Conservation (phyloP, 73 alveolate genomes). For the Blepharisma japonicum region DNA sequence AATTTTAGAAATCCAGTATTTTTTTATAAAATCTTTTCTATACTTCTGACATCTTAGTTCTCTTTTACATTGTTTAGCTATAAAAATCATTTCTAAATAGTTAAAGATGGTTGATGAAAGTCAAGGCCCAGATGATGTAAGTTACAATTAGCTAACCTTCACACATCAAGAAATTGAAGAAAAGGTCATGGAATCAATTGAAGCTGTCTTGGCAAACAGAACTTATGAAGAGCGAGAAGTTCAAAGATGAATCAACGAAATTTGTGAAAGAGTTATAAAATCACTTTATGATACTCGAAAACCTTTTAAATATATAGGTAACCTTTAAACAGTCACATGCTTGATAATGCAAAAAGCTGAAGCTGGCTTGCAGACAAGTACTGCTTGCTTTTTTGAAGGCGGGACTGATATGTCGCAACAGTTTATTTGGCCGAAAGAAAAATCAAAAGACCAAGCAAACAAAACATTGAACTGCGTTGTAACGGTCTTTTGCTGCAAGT, state of each 20-base stretch:
- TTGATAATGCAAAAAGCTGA: slow-evolving; percentile 28
- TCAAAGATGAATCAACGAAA: slow-evolving; percentile 21
- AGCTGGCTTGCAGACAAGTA: slow-evolving; percentile 8
- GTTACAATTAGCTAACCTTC: slow-evolving; percentile 25
- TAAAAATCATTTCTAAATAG: too few species aligned
- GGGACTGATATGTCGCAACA: slow-evolving; percentile 27
- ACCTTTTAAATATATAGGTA: slow-evolving; percentile 17
- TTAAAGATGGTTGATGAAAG: slow-evolving; percentile 21
- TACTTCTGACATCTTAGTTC: too few species aligned
- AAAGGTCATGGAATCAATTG: slow-evolving; percentile 12
- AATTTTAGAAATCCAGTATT: too few species aligned
- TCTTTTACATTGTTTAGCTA: too few species aligned
- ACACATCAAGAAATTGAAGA: slow-evolving; percentile 29
- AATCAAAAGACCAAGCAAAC: slow-evolving; percentile 22
- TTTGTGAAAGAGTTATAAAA: slow-evolving; percentile 15
- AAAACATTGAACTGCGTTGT: slow-evolving; percentile 14
- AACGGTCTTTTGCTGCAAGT: slow-evolving; percentile 12
- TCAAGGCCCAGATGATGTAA: slow-evolving; percentile 30
- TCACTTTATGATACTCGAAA: not conserved
- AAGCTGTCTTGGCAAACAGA: not conserved
- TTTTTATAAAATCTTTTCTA: too few species aligned
- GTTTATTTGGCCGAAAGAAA: slow-evolving; percentile 29
- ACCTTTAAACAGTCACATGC: not conserved
- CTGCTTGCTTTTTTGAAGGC: slow-evolving; percentile 21
- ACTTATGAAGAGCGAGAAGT: slow-evolving; percentile 4